These are phyloP conservation scores for Aspergillus bombycis DNA, from an alignment of 2,329 filamentous ascomycete genomes.

Conservation along the genomic window DNA sequence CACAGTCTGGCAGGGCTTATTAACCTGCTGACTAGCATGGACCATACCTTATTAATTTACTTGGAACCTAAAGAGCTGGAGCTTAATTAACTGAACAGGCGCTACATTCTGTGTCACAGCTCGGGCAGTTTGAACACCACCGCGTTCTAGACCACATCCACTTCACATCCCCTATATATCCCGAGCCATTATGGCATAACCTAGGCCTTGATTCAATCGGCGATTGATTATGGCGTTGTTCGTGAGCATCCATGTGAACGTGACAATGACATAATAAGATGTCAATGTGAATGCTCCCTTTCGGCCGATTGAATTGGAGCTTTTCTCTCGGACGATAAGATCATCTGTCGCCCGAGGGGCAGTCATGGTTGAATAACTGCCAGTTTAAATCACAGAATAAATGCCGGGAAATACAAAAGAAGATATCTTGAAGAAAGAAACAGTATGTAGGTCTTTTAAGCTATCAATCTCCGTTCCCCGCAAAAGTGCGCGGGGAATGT, in stretches of 20 bases:
- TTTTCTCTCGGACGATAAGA: background rate
- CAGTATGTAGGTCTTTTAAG: background rate
- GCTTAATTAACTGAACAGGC: background rate
- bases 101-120: too few species aligned
- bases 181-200: background rate
- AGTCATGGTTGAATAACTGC: too few species aligned
- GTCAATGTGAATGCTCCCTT: background rate
- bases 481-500: background rate
- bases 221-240: background rate
- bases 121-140: too few species aligned
- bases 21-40: too few species aligned
- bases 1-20: too few species aligned
- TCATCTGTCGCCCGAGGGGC: background rate
- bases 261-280: background rate
- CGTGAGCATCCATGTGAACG: background rate
- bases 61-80: background rate
- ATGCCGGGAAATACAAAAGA: background rate
- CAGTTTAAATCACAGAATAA: background rate
- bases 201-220: background rate
- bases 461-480: background rate
- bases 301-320: background rate
- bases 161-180: background rate
- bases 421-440: background rate
- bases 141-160: background rate
- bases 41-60: too few species aligned